Evolutionary conservation across 2,329 filamentous ascomycete species (phyloP), one percentile per base, ranked within the genome.

Genomic region (Epichloe baconii): DNA sequence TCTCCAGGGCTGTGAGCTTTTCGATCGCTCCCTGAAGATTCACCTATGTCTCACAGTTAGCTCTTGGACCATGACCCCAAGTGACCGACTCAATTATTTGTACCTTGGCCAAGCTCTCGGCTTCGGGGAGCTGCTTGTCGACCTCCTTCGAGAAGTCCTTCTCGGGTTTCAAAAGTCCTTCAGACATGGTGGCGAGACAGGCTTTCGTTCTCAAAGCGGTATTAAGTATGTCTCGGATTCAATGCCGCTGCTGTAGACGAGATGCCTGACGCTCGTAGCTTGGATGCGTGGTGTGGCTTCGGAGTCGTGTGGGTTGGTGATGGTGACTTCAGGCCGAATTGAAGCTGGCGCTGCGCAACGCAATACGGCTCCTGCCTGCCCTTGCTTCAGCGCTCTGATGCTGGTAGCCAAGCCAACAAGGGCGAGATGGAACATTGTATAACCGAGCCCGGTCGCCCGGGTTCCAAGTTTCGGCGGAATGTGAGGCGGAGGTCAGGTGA

Each of bases 101-200:
- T 46, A 93, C 90, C 78, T 90, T 84, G 60, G 90, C 89, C 61
- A 95, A 80, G 73, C 86, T 78, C 76, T 97, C 83, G 53, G 89
- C 88, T 71, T 96, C 89, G 47, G 88, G 86, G 60, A 98, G 83
- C 71, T 88, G 81, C 72, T 85, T 82, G 76, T 97, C 90, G 64
- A 88, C 88, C 72, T 97, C 90, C 74, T 95, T 95, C 66, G 87
- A 85, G 80, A 87, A 96, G 82, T 98, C 93, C 85, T 95, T 96
- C 77, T 98, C 93, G 65, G 91, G 88, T 80, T 94, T 95, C 70
- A 93, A 71, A 64, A 78, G 71, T 70, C 82, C 82, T 71, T 89
- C 86, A 64, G 89, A 86, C 89, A 95, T 95, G 66, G 51, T 66
- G 59, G 53, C 51, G 53, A 43, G 35, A 45, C 47, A 35, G 26